phyloP scores from a whole-genome alignment of 1,139 yeast genomes.

The Debaryomyces psychrophilus region DNA sequence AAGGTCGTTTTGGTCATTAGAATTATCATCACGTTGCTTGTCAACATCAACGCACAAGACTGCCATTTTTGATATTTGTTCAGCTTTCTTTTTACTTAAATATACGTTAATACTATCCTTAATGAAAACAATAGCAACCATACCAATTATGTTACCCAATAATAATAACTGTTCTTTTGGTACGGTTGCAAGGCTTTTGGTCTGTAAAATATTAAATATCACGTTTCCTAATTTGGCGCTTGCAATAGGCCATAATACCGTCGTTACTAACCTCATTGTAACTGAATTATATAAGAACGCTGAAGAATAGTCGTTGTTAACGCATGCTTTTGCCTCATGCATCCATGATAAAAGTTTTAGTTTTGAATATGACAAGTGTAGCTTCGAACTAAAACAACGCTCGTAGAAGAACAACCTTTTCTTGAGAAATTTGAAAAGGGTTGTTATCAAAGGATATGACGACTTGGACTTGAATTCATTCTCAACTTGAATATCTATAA shows the following conservation, averaged over 20 bases:
- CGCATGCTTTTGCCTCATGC: conserved; percentile 35
- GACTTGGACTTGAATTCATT: conserved; percentile 9
- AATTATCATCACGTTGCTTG: not conserved
- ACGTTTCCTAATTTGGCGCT: conserved; percentile 39
- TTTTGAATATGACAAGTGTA: conserved; percentile 17
- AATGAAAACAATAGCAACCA: conserved; percentile 34
- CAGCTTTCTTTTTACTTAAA: conserved; percentile 30
- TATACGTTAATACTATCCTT: conserved; percentile 40
- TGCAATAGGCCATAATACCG: conserved; percentile 45
- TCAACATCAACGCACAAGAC: conserved; percentile 17
- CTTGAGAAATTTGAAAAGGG: conserved; percentile 15
- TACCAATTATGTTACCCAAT: conserved; percentile 38
- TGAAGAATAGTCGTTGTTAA: conserved; percentile 39
- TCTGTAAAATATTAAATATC: conserved; percentile 16
- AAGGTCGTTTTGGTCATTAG: not conserved
- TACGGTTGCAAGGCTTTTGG: conserved; percentile 13
- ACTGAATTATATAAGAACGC: conserved; percentile 28
- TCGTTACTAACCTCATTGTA: conserved; percentile 34
- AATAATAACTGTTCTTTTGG: conserved; percentile 31
- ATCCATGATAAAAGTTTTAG: conserved; percentile 19
- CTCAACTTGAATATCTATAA: conserved; percentile 5
- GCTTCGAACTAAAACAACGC: conserved; percentile 12
- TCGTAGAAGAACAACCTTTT: conserved; percentile 14
- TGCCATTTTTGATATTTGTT: conserved; percentile 27
- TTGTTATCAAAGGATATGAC: conserved; percentile 14